Conservation (phyloP, 495 filamentous ascomycete species). For the Neurospora discreta region DNA sequence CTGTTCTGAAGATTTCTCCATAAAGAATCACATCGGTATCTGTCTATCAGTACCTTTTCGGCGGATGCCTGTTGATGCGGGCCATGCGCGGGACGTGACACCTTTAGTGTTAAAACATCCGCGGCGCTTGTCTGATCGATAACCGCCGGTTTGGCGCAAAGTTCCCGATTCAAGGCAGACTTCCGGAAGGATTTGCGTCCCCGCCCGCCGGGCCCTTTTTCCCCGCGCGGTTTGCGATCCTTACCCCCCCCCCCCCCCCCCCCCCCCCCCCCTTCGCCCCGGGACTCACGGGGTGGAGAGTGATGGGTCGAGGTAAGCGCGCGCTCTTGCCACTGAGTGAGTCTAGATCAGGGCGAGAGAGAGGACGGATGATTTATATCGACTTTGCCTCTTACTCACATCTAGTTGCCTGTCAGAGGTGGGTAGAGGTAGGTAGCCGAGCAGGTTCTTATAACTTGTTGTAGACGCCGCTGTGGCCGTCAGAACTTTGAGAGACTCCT, state of each 20-base stretch:
- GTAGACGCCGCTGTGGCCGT: background rate
- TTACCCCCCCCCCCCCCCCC: too few species aligned
- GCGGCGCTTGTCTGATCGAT: background rate
- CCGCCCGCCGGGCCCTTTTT: background rate
- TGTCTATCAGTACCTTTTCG: too few species aligned
- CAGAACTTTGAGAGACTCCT: background rate
- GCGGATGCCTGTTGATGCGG: background rate
- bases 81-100: background rate
- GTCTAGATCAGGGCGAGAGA: background rate
- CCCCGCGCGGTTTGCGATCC: background rate
- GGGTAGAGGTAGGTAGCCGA: too few species aligned
- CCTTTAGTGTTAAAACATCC: background rate
- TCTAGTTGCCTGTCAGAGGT: background rate
- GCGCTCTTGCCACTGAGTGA: background rate
- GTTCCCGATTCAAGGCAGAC: background rate
- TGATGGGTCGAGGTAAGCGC: background rate
- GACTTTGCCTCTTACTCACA: background rate
- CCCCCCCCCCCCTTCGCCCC: too few species aligned
- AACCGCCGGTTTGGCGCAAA: background rate
- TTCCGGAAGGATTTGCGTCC: background rate
- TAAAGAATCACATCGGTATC: background rate
- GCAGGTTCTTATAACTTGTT: too few species aligned
- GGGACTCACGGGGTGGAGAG: too few species aligned
- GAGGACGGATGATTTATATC: background rate
- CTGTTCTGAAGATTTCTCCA: background rate